A percentile compares a stretch with the other conserved stretches of the same genome.
phyloP scores from a whole-genome alignment of 441 rosid genomes.

The Jatropha multifida region DNA sequence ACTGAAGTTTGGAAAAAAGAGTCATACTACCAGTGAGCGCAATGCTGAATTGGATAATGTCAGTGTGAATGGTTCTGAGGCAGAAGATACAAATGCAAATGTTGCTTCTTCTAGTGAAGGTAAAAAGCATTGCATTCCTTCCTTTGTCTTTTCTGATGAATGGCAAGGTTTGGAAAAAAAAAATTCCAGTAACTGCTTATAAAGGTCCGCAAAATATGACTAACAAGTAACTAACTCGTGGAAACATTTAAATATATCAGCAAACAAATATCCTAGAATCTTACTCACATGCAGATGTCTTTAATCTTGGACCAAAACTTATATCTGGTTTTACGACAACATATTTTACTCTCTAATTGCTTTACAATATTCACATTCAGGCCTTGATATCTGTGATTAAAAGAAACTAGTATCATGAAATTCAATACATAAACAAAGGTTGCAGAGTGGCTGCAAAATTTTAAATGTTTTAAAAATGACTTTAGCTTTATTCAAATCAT shows the following conservation, averaged over 20 bases:
- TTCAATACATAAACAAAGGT: too few species aligned
- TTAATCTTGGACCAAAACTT: too few species aligned
- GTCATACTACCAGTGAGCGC: conserved; percentile 50
- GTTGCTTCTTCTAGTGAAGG: conserved; percentile 62
- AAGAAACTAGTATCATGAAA: too few species aligned
- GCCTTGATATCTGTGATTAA: too few species aligned
- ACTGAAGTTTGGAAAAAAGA: conserved; percentile 85
- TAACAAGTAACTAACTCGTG: background rate
- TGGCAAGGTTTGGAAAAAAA: conserved; percentile 1
- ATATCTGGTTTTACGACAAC: too few species aligned
- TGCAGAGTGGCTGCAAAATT: too few species aligned
- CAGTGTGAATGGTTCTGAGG: conserved; percentile 46
- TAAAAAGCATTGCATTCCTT: conserved; percentile 34
- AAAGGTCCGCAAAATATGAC: background rate
- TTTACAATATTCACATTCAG: too few species aligned
- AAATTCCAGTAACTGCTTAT: background rate
- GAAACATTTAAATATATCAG: background rate
- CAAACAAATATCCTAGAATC: background rate
- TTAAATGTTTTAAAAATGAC: too few species aligned
- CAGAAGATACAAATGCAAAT: conserved; percentile 45
- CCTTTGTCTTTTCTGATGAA: conserved; percentile 9
- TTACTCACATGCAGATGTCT: too few species aligned
- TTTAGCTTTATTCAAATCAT: too few species aligned
- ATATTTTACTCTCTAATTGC: too few species aligned
- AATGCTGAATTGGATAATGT: conserved; percentile 43